Conservation (phyloP, 192 early-diverging fungal species). For the Entomortierella beljakovae region DNA sequence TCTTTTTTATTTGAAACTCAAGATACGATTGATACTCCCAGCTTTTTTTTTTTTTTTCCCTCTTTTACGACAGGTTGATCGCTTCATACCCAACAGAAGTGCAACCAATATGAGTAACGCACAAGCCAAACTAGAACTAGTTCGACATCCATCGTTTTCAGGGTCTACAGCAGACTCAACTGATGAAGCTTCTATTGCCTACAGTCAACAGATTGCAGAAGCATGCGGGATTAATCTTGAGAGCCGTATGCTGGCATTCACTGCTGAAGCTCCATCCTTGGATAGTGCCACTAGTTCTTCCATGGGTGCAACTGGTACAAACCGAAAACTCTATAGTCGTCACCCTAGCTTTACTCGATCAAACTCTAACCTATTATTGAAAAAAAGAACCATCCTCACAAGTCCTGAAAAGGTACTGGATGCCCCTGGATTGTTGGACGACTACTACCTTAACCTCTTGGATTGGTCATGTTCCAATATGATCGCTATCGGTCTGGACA, state of each 20-base stretch:
- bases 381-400: constrained; percentile 79
- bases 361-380: constrained; percentile 24
- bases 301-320: constrained; percentile 20
- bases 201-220: constrained; percentile 82
- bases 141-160: constrained; percentile 38
- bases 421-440: constrained; percentile 89
- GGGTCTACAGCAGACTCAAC: constrained; percentile 47
- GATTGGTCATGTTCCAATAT: constrained; percentile 90
- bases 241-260: constrained; percentile 86
- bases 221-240: constrained; percentile 84
- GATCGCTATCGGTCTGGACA: constrained; percentile 88
- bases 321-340: constrained; percentile 66
- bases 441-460: constrained; percentile 95
- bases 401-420: constrained; percentile 89
- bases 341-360: constrained; percentile 57
- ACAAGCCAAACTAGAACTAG: constrained; percentile 53
- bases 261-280: constrained; percentile 73
- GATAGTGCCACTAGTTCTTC: constrained; percentile 54
- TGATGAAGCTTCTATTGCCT: constrained; percentile 24
- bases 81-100: constrained; percentile 88
- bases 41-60: background rate
- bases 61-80: constrained; percentile 69
- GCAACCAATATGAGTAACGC: constrained; percentile 81
- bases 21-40: background rate
- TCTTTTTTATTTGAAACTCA: no score